Evolutionary conservation across 805 yeast species (phyloP).

Genomic region (Saturnispora halmiae): DNA sequence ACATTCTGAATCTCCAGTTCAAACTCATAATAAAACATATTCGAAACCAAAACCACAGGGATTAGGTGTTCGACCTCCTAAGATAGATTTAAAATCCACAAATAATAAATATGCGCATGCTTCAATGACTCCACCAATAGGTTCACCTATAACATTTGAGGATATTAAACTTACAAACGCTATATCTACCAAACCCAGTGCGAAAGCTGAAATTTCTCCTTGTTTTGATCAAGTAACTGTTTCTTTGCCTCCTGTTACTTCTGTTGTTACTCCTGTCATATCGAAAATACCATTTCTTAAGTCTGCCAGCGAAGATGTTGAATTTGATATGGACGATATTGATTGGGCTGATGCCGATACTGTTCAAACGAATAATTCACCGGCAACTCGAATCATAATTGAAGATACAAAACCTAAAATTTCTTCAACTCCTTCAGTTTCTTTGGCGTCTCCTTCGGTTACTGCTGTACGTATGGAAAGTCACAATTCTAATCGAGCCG

Average conservation of each 20-base stretch:
- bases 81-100: neutral
- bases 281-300: neutral
- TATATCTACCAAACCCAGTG: neutral
- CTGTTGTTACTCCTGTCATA: neutral
- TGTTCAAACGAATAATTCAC: conserved; percentile 4
- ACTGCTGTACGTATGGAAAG: neutral
- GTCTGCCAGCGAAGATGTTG: conserved; percentile 5
- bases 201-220: no score
- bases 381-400: conserved; percentile 1
- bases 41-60: neutral
- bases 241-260: no score
- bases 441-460: neutral
- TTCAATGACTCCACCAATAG: neutral
- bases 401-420: neutral
- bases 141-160: neutral
- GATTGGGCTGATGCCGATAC: conserved; percentile 24
- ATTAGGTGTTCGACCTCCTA: no score
- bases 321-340: conserved; percentile 17
- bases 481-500: neutral
- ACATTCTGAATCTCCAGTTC: neutral
- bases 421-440: neutral
- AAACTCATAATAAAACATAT: no score
- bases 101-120: no score
- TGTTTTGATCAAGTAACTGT: no score
- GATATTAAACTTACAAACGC: neutral